A percentile compares a stretch with the other conserved stretches of the same genome.
Conservation (phyloP, 129 eudicot species). For the Helianthus annuus region HanXRQr2.0-SUNRISE NC_035435.2:121767492-121767991, state of each 20-base stretch:
- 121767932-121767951: slow-evolving; percentile 26
- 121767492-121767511: too few species aligned
- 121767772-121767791: not conserved
- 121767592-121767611: not conserved
- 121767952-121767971: slow-evolving; percentile 15
- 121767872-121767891: slow-evolving; percentile 23
- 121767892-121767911: slow-evolving; percentile 36
- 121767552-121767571: not conserved
- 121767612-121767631: too few species aligned
- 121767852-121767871: slow-evolving; percentile 17
- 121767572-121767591: not conserved
- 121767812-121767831: not conserved
- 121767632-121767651: too few species aligned
- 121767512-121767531: too few species aligned
- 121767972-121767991: slow-evolving; percentile 9
- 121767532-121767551: not conserved
- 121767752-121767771: too few species aligned
- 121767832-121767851: slow-evolving; percentile 10
- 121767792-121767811: not conserved
- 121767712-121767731: too few species aligned
- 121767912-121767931: slow-evolving; percentile 38
- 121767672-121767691: too few species aligned
- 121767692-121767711: too few species aligned
- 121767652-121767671: too few species aligned
- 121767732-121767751: too few species aligned